These are phyloP conservation scores for Fragaria iinumae DNA, from an alignment of 306 rosid genomes.

Conservation along the genomic window DNA sequence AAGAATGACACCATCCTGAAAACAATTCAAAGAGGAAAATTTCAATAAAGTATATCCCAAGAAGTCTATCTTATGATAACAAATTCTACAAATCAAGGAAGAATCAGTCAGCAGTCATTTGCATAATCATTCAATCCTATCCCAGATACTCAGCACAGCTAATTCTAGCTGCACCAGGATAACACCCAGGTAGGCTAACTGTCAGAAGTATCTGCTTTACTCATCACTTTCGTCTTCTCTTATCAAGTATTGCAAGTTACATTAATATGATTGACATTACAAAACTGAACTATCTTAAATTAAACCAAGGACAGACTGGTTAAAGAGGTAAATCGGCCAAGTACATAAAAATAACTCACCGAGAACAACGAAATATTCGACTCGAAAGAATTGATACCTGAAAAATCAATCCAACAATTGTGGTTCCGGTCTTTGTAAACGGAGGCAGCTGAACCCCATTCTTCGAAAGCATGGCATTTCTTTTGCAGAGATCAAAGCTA, in stretches of 20 bases:
- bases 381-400: slow-evolving; percentile 34
- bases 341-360: background rate
- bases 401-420: slow-evolving; percentile 40
- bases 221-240: slow-evolving; percentile 48
- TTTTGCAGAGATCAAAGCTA: slow-evolving; percentile 34
- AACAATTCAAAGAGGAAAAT: background rate
- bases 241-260: slow-evolving; percentile 22
- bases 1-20: slow-evolving; percentile 92
- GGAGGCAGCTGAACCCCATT: slow-evolving; percentile 61
- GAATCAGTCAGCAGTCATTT: slow-evolving; percentile 38
- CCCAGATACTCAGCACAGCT: slow-evolving; percentile 44
- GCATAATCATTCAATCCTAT: slow-evolving; percentile 33
- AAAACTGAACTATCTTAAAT: background rate
- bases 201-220: slow-evolving; percentile 52
- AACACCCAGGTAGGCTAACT: slow-evolving; percentile 36
- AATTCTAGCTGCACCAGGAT: slow-evolving; percentile 43
- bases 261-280: background rate
- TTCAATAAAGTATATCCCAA: background rate
- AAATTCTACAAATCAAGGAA: slow-evolving; percentile 25
- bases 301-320: background rate
- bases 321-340: background rate
- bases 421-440: slow-evolving; percentile 84
- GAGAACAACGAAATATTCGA: background rate
- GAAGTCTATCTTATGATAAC: background rate
- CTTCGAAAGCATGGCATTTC: slow-evolving; percentile 70